phyloP scores from a whole-genome alignment of 192 early-diverging fungal species.

The Podila verticillata region DNA sequence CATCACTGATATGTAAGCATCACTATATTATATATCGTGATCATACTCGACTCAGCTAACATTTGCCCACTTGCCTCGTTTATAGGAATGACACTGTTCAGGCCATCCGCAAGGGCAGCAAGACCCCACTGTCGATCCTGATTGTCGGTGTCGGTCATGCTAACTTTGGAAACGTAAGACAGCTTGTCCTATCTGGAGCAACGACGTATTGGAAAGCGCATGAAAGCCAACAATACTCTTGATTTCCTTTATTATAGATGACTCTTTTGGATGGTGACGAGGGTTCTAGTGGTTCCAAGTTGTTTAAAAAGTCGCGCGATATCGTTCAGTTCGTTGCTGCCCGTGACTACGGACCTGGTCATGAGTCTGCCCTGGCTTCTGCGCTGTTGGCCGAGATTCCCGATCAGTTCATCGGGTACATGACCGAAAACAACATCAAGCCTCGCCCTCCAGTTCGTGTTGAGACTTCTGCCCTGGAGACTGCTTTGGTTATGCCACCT shows the following conservation, averaged over 20 bases:
- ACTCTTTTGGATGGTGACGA: slow-evolving; percentile 59
- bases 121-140: slow-evolving; percentile 58
- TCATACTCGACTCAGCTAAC: neutral
- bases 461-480: slow-evolving; percentile 1
- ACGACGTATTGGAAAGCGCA: no score
- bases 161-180: slow-evolving; percentile 50
- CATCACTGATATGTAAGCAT: slow-evolving; percentile 32
- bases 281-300: slow-evolving; percentile 1
- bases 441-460: slow-evolving; percentile 28
- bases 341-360: slow-evolving; percentile 28
- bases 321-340: slow-evolving; percentile 71
- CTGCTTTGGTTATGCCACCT: neutral
- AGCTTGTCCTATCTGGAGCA: neutral
- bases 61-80: neutral
- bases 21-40: neutral
- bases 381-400: slow-evolving; percentile 64
- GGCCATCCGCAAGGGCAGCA: slow-evolving; percentile 55
- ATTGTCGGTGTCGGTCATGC: slow-evolving; percentile 68
- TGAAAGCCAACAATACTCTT: neutral
- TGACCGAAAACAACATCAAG: slow-evolving; percentile 42
- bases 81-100: slow-evolving; percentile 53
- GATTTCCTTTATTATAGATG: slow-evolving; percentile 34
- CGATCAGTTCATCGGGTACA: slow-evolving; percentile 62
- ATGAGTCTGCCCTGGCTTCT: slow-evolving; percentile 44
- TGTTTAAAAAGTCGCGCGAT: slow-evolving; percentile 51